These are phyloP conservation scores for Neoscytalidium dimidiatum DNA, from an alignment of 2,329 filamentous ascomycete species.

Conservation along the genomic window DNA sequence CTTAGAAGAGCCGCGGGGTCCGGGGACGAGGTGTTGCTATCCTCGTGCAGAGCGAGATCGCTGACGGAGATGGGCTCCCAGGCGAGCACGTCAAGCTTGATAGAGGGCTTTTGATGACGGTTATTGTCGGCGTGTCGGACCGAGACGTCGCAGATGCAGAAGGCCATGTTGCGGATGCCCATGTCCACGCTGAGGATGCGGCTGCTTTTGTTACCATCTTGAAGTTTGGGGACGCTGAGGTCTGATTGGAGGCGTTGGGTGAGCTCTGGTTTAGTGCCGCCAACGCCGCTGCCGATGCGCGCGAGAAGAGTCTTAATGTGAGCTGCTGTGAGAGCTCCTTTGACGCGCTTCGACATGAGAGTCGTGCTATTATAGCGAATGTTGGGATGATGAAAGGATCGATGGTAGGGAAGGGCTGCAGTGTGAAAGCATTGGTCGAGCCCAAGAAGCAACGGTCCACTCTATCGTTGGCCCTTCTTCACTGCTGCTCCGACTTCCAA, in stretches of 20 bases:
- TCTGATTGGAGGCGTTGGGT: constrained; percentile 51
- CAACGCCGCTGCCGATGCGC: constrained; percentile 59
- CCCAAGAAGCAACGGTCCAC: too few species aligned
- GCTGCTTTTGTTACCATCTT: constrained; percentile 22
- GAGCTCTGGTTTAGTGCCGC: constrained; percentile 62
- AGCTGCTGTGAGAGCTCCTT: constrained; percentile 47
- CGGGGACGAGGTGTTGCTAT: neutral
- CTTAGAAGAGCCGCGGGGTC: neutral
- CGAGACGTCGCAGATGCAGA: constrained; percentile 59
- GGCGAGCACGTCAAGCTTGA: constrained; percentile 5
- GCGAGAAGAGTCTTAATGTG: constrained; percentile 62
- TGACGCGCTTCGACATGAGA: constrained; percentile 1
- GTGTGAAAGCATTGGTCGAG: neutral
- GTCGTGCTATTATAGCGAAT: neutral
- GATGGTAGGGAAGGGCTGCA: neutral
- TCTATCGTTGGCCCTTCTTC: neutral
- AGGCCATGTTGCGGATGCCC: constrained; percentile 80
- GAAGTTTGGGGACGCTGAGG: constrained; percentile 23
- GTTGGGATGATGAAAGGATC: neutral
- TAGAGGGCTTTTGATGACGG: neutral
- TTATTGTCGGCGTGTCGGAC: neutral
- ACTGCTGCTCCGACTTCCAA: neutral
- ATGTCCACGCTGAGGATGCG: constrained; percentile 79
- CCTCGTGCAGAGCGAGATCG: neutral
- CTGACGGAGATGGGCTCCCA: constrained; percentile 17